Evolutionary conservation across 129 eudicot species (phyloP).

Genomic region (Heracleum sosnowskyi): DNA sequence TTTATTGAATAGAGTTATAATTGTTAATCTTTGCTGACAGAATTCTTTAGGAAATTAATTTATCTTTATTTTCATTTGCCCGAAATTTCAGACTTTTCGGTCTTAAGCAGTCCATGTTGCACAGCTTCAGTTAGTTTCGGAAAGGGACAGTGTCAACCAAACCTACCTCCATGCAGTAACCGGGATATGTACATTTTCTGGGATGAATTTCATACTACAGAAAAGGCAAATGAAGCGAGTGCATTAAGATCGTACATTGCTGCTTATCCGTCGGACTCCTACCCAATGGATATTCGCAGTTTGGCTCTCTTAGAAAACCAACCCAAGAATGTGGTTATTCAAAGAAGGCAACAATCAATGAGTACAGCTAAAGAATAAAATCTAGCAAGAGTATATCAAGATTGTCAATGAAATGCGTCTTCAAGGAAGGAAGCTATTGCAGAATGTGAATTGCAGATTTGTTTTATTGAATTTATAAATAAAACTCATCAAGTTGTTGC

Average conservation of each 20-base stretch:
- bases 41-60: background rate
- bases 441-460: too few species aligned
- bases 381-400: background rate
- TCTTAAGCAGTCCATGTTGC: constrained; percentile 32
- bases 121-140: constrained; percentile 1
- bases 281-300: constrained; percentile 1
- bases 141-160: constrained; percentile 31
- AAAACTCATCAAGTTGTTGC: too few species aligned
- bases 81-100: background rate
- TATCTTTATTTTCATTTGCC: background rate
- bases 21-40: background rate
- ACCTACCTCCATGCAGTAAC: constrained; percentile 27
- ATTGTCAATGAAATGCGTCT: background rate
- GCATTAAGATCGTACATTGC: constrained; percentile 11
- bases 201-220: constrained; percentile 49
- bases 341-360: background rate
- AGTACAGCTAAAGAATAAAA: background rate
- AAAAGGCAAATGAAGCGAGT: background rate
- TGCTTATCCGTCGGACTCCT: constrained; percentile 6
- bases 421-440: too few species aligned
- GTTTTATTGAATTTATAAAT: too few species aligned
- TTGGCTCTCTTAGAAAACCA: background rate
- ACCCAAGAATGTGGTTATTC: background rate
- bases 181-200: constrained; percentile 28
- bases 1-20: background rate